phyloP scores from a whole-genome alignment of 2,329 filamentous ascomycete species.

The Fusarium nodosum region DNA sequence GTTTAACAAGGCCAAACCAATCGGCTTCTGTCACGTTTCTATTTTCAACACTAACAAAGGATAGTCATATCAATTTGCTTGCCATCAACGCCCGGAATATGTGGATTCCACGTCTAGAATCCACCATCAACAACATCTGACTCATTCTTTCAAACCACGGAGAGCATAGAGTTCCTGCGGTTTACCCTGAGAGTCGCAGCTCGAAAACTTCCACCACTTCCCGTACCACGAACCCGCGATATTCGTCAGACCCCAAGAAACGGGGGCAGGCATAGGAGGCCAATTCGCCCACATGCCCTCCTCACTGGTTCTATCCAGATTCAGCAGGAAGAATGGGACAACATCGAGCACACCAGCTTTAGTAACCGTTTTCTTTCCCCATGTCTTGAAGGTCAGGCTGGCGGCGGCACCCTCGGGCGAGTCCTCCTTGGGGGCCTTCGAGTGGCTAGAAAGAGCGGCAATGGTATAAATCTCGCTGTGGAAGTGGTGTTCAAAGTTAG shows the following conservation, averaged over 20 bases:
- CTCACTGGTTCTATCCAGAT: constrained; percentile 71
- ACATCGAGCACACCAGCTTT: constrained; percentile 72
- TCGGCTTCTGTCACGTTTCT: not conserved
- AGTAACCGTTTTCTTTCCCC: constrained; percentile 74
- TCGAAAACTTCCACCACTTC: constrained; percentile 74
- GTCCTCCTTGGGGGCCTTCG: constrained; percentile 63
- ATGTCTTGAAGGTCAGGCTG: constrained; percentile 67
- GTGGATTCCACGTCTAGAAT: not conserved
- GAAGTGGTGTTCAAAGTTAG: constrained; percentile 67
- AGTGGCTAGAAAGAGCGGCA: constrained; percentile 62
- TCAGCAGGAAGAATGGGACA: constrained; percentile 74
- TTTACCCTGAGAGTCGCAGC: constrained; percentile 67
- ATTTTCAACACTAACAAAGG: constrained; percentile 9
- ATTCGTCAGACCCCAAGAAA: constrained; percentile 72
- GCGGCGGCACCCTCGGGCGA: constrained; percentile 62
- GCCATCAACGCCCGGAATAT: constrained; percentile 12
- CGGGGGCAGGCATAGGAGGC: constrained; percentile 73
- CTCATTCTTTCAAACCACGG: constrained; percentile 38
- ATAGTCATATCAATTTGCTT: constrained; percentile 3
- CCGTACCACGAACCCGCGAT: constrained; percentile 69
- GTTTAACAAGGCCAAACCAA: not conserved
- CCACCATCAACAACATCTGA: not conserved
- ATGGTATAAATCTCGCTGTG: constrained; percentile 68
- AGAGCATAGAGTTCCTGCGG: constrained; percentile 68
- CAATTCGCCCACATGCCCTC: constrained; percentile 71